phyloP scores from a whole-genome alignment of 106 monocot genomes.

The Dioscorea alata region DNA sequence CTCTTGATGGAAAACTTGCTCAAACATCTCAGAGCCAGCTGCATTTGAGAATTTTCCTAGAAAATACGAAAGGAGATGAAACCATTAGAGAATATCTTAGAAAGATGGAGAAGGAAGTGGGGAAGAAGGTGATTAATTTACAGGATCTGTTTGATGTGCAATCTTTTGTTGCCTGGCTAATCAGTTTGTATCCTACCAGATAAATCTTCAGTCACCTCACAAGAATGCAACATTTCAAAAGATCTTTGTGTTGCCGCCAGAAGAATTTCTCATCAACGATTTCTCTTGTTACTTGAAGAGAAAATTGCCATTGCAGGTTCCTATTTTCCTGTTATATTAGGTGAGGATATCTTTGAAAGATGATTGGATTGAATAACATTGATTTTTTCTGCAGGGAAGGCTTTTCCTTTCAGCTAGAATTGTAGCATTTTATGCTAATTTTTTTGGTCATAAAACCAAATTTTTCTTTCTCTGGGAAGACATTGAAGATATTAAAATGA shows the following conservation, averaged over 20 bases:
- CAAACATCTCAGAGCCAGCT: constrained; percentile 36
- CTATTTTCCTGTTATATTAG: background rate
- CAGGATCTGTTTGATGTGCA: background rate
- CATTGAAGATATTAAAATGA: constrained; percentile 50
- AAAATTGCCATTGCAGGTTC: constrained; percentile 56
- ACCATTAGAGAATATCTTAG: constrained; percentile 40
- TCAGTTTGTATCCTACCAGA: constrained; percentile 18
- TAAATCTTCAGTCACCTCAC: constrained; percentile 42
- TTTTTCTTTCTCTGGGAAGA: constrained; percentile 83
- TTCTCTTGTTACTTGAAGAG: constrained; percentile 61
- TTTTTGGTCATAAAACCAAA: constrained; percentile 65
- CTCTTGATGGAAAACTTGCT: constrained; percentile 50
- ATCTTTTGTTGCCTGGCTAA: background rate
- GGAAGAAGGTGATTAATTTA: constrained; percentile 50
- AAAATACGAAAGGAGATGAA: constrained; percentile 48
- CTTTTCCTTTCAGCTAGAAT: constrained; percentile 59
- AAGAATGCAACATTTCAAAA: constrained; percentile 60
- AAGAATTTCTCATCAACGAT: constrained; percentile 62
- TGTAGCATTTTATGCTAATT: constrained; percentile 59
- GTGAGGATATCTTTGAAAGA: no score
- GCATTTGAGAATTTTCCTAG: constrained; percentile 60
- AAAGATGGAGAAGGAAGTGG: constrained; percentile 78
- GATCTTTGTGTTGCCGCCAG: constrained; percentile 56
- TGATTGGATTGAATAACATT: background rate
- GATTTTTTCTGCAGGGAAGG: constrained; percentile 41